Evolutionary conservation across 345 rosid genomes (phyloP).

Genomic region (Rhodomyrtus tomentosa): DNA sequence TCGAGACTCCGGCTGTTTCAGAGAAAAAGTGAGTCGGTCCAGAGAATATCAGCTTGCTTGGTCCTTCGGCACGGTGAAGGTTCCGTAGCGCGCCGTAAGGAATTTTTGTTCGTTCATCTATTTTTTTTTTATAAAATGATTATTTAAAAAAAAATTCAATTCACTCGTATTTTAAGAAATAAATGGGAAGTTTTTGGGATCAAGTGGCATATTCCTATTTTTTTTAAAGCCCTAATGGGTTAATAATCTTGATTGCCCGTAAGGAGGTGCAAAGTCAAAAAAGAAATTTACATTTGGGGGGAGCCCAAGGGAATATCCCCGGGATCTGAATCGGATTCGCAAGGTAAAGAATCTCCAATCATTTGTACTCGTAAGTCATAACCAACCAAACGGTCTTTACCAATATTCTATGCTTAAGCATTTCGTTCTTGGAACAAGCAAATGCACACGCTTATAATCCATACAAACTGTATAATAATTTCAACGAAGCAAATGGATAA

Average conservation of each 20-base stretch:
- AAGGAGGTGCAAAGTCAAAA: not conserved
- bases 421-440: not conserved
- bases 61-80: no score
- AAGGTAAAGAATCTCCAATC: not conserved
- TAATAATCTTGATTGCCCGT: not conserved
- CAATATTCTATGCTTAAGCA: not conserved
- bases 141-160: rapidly evolving
- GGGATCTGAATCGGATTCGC: not conserved
- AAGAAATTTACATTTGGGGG: not conserved
- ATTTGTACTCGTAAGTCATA: not conserved
- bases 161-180: rapidly evolving
- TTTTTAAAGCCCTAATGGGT: rapidly evolving
- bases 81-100: no score
- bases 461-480: no score
- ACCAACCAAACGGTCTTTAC: not conserved
- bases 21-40: no score
- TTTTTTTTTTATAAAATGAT: rapidly evolving
- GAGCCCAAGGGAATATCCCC: not conserved
- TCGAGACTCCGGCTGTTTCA: no score
- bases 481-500: not conserved
- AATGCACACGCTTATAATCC: no score
- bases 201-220: not conserved
- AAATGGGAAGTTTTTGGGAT: not conserved
- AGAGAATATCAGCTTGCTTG: no score
- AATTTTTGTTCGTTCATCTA: no score